Conservation (phyloP, 768 basidiomycete species). For the Suillus paluster region DNA sequence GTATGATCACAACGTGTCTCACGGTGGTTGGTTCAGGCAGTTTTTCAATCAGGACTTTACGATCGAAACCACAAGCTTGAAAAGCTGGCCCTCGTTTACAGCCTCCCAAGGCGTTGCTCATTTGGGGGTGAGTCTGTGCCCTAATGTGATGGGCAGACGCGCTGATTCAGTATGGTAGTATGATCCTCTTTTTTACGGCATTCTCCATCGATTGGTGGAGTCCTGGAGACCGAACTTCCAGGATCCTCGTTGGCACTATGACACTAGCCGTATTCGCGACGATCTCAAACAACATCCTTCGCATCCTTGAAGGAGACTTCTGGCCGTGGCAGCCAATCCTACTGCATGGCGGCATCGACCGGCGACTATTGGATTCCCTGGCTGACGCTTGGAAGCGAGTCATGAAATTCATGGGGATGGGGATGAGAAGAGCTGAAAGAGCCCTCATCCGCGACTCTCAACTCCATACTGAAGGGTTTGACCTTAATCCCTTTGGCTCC, state of each 20-base stretch:
- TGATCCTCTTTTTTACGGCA: conserved; percentile 32
- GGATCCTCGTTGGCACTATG: conserved; percentile 33
- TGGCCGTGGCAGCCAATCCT: too few relatives aligned
- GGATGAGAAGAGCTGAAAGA: not conserved
- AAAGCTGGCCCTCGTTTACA: conserved; percentile 37
- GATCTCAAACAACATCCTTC: conserved; percentile 49
- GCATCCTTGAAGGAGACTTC: conserved; percentile 12
- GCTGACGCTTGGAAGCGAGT: not conserved
- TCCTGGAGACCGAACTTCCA: conserved; percentile 15
- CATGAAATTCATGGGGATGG: too few relatives aligned
- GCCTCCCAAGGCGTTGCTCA: conserved; percentile 35
- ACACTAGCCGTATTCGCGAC: conserved; percentile 35
- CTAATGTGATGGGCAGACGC: not conserved
- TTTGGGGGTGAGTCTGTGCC: conserved; percentile 33
- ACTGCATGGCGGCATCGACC: too few relatives aligned
- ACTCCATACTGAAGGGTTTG: too few relatives aligned
- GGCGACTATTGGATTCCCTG: not conserved
- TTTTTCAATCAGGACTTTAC: conserved; percentile 24
- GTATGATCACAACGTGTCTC: conserved; percentile 10
- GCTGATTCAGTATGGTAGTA: conserved; percentile 20
- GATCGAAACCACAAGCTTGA: conserved; percentile 30
- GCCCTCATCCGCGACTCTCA: not conserved
- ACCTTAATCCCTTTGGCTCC: too few relatives aligned
- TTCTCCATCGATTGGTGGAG: conserved; percentile 30
- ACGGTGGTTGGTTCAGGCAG: conserved; percentile 17